Conservation (phyloP, 2,329 filamentous ascomycete species). For the Penicillium sp. region DNA sequence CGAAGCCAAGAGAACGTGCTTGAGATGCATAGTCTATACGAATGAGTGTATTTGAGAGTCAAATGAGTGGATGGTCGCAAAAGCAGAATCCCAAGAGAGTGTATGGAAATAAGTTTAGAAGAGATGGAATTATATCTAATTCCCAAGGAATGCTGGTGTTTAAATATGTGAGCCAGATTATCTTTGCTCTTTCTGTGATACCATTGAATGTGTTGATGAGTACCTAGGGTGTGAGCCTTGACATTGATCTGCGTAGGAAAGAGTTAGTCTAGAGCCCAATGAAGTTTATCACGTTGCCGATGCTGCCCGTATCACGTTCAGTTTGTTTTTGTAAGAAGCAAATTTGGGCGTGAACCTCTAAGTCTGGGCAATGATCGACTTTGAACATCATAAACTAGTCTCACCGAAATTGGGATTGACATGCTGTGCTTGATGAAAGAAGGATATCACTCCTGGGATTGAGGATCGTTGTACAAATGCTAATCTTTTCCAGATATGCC, state of each 20-base stretch:
- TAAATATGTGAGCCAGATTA: neutral
- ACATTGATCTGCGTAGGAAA: neutral
- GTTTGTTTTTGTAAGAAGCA: neutral
- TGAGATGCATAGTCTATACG: neutral
- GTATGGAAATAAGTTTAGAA: neutral
- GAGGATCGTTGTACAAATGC: neutral
- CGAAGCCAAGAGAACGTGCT: neutral
- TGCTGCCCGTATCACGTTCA: neutral
- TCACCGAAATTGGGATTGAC: neutral
- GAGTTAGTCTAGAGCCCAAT: neutral
- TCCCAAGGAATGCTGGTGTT: neutral
- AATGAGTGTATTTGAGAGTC: neutral
- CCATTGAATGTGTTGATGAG: neutral
- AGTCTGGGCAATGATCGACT: neutral
- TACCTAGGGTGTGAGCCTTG: neutral
- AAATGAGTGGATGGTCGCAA: neutral
- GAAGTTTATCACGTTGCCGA: neutral
- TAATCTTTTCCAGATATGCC: neutral
- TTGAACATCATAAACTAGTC: neutral
- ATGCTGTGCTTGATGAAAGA: neutral
- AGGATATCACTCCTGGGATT: neutral
- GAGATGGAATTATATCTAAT: neutral
- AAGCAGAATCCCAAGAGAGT: neutral
- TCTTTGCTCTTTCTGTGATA: neutral
- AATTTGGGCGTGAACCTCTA: neutral